Percentiles rank a stretch among this genome's conserved stretches.
phyloP scores from a whole-genome alignment of 352 stramenopile species.

The Globisporangium uncinulatum region DNA sequence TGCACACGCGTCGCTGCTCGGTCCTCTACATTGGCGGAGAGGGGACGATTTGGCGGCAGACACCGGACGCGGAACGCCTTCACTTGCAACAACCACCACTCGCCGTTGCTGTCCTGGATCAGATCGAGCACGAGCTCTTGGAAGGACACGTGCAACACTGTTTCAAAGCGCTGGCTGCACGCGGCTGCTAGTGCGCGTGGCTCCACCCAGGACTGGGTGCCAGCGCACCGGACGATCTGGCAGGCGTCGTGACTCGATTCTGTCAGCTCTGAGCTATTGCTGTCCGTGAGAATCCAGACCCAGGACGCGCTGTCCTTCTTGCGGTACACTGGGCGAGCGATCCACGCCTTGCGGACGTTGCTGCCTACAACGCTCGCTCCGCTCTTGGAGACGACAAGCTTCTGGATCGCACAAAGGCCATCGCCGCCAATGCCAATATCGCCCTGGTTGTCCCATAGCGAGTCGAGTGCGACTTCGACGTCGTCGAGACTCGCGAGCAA shows the following conservation, averaged over 20 bases:
- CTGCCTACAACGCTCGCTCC: constrained; percentile 10
- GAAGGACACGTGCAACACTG: constrained; percentile 30
- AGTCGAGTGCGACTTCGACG: constrained; percentile 11
- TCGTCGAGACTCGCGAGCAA: constrained; percentile 8
- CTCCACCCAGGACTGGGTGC: constrained; percentile 42
- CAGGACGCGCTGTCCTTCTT: constrained; percentile 46
- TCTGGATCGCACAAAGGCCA: constrained; percentile 28
- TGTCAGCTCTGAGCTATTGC: constrained; percentile 5
- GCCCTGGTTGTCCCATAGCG: constrained; percentile 4
- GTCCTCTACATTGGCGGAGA: not conserved
- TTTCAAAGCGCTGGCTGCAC: constrained; percentile 30
- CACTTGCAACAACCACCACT: constrained; percentile 66
- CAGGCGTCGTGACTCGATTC: constrained; percentile 24
- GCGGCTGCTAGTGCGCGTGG: constrained; percentile 33
- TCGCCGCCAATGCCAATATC: not conserved
- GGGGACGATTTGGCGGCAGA: constrained; percentile 6
- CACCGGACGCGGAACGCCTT: constrained; percentile 48
- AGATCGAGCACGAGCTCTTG: constrained; percentile 51
- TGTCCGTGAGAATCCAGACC: constrained; percentile 51
- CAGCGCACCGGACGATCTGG: constrained; percentile 55
- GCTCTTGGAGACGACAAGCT: constrained; percentile 36
- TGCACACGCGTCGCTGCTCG: not conserved
- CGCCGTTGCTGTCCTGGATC: constrained; percentile 37
- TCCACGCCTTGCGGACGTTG: constrained; percentile 34
- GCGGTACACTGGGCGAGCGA: constrained; percentile 41